Base-by-base conservation (phyloP, 345 rosid species). In the Populus ilicifolia region DNA sequence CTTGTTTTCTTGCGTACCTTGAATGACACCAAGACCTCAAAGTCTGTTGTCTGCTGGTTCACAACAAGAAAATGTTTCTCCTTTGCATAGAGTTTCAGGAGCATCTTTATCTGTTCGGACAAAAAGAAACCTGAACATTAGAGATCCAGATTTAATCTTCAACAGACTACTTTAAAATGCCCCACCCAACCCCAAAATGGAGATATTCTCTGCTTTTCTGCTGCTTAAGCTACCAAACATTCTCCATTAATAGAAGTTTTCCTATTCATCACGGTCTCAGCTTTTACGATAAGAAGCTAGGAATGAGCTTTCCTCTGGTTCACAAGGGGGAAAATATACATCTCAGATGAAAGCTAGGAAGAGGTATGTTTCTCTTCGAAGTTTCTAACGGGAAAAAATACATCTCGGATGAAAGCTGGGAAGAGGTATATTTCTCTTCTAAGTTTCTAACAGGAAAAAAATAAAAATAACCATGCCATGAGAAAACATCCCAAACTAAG, bases 21-120 rank as follows among this genome's bases (percentile, higher is more conserved):
- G 86, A 92, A 92, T 46, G 93, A 84, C 20, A 92, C 87, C 41
- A 86, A 86, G 75, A 91, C 83, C 89, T 90, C 89, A 21, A 88
- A 76, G 64, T 90, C 91, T 75, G 48, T 69, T 13, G 73, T 78
- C 56, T 71, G 75, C 80, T 81, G 81, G 80, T 84, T 87, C 84
- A 87, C 84, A 4, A 70, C 76, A 17, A 95, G 94, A 77, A 93
- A 79, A 87, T 92, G 90, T 70, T 88, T 88, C 90, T 93, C 96
- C 80, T 83, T 82, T 41, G 80, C 75, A 84, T 93, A 90, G 63
- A 93, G 80, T 80, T 72, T 79, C 72, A 91, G 77, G 69, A 96
- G 90, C 66, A 75, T 70, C 75, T 84, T 88, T 63, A 91, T 82
- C 99, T 95, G 84, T 36, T 79, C 54, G 69, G 29, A 77, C 1